phyloP scores from a whole-genome alignment of 2,329 filamentous ascomycete genomes.

The Zasmidium cellare region DNA sequence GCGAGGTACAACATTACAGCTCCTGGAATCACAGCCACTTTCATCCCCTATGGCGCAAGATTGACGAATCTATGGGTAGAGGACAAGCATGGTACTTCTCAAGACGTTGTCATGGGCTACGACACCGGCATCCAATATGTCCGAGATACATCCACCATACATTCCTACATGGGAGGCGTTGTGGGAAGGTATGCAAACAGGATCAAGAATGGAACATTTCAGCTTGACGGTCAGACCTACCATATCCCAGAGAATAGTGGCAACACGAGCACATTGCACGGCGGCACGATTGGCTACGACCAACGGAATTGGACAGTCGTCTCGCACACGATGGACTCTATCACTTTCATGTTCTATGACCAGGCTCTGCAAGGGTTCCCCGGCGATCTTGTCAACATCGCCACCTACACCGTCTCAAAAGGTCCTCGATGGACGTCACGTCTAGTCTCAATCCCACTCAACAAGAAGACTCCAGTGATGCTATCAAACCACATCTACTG shows the following conservation, averaged over 20 bases:
- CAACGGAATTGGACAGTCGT: slow-evolving; percentile 71
- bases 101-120: slow-evolving; percentile 53
- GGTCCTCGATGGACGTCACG: slow-evolving; percentile 67
- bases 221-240: slow-evolving; percentile 46
- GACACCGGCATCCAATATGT: slow-evolving; percentile 43
- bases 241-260: slow-evolving; percentile 53
- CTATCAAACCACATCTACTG: slow-evolving; percentile 74
- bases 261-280: slow-evolving; percentile 53
- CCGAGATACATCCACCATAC: slow-evolving; percentile 43
- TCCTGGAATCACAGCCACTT: slow-evolving; percentile 23
- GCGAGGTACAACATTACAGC: slow-evolving; percentile 22
- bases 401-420: slow-evolving; percentile 69
- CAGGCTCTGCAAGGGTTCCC: slow-evolving; percentile 74
- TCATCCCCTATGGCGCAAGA: slow-evolving; percentile 27
- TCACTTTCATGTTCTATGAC: slow-evolving; percentile 74
- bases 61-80: slow-evolving; percentile 27
- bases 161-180: slow-evolving; percentile 64
- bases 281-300: slow-evolving; percentile 58
- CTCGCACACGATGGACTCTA: slow-evolving; percentile 63
- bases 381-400: slow-evolving; percentile 70
- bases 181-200: slow-evolving; percentile 55
- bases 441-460: slow-evolving; percentile 69
- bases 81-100: slow-evolving; percentile 35
- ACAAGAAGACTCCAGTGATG: slow-evolving; percentile 79
- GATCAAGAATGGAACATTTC: slow-evolving; percentile 57